Evolutionary conservation across 2,329 filamentous ascomycete genomes (phyloP).

Genomic region (Alternaria triticimaculans): DNA sequence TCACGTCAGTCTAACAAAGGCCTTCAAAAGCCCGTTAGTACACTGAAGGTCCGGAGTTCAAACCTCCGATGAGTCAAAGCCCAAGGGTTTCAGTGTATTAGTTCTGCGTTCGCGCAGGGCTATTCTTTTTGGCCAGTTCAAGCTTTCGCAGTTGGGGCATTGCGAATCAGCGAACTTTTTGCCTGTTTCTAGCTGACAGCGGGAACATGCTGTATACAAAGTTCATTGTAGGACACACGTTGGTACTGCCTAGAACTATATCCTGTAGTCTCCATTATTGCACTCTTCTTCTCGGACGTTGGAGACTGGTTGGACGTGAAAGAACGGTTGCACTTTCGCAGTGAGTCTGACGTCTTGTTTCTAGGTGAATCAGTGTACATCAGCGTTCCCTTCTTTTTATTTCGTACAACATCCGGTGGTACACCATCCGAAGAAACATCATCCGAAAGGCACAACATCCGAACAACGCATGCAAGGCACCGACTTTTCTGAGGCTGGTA

Average conservation of each 20-base stretch:
- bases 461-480: neutral
- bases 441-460: neutral
- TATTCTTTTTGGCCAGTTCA: neutral
- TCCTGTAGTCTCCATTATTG: neutral
- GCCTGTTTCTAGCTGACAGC: neutral
- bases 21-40: neutral
- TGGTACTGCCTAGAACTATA: neutral
- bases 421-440: neutral
- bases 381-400: neutral
- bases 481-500: neutral
- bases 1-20: conserved; percentile 55
- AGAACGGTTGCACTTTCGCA: neutral
- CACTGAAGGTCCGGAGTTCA: conserved; percentile 25
- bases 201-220: neutral
- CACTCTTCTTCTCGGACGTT: neutral
- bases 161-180: neutral
- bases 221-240: neutral
- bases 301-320: neutral
- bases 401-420: neutral
- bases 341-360: neutral
- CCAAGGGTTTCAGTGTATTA: no score
- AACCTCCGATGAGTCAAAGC: conserved; percentile 22
- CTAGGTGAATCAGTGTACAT: neutral
- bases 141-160: neutral
- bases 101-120: no score